Conservation (phyloP, 139 green algal genomes). For the Bryopsis sp. region DNA sequence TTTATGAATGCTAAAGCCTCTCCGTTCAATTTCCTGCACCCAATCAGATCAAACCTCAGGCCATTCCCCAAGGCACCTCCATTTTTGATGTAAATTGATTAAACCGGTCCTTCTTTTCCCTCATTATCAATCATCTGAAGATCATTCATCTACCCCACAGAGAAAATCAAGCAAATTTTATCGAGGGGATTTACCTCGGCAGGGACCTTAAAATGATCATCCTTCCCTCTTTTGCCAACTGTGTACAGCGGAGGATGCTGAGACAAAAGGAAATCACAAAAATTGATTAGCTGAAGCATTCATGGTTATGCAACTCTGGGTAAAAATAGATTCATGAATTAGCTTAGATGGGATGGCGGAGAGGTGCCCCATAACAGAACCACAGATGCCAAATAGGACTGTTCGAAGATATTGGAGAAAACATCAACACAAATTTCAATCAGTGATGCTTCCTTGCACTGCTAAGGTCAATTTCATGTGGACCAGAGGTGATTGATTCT, state of each 20-base stretch:
- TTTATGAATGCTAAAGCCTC: conserved; percentile 25
- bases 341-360: background rate
- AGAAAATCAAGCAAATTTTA: background rate
- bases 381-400: background rate
- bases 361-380: background rate
- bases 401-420: background rate
- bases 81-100: background rate
- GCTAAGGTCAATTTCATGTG: background rate
- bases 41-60: background rate
- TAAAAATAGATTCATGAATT: background rate
- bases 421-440: background rate
- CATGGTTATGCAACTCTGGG: background rate
- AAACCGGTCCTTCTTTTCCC: background rate
- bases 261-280: background rate
- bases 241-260: conserved; percentile 16
- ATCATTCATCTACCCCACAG: background rate
- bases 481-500: background rate
- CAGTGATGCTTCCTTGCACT: background rate
- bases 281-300: background rate
- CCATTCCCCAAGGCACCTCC: background rate
- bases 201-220: background rate
- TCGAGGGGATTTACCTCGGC: background rate
- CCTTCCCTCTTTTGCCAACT: conserved; percentile 14
- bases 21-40: background rate
- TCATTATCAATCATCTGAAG: background rate